Base-by-base conservation (phyloP, 306 rosid species). In the Vicia faba region DNA sequence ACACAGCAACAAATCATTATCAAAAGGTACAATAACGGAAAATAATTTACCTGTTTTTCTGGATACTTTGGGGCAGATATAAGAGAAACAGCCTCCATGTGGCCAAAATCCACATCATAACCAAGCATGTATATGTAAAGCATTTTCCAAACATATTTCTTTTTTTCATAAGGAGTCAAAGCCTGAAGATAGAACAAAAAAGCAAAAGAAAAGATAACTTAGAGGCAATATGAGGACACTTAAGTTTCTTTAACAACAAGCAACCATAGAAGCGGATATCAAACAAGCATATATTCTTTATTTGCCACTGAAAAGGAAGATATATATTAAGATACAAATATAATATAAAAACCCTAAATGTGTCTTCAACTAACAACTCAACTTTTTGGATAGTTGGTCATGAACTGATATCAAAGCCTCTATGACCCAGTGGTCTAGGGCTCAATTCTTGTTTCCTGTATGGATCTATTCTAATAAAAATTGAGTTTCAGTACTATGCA, bases 61-160 rank as follows among this genome's bases (percentile, higher is more conserved):
- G 99, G 99, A 82, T 95, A 95, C 83, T 95, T 95, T 28, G 99
- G 99, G 33, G 99, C 99, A 76, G 99, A 95, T 84, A 95, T 95
- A 74, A 95, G 86, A 70, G 99, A 95, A 58, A 95, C 99, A 11
- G 99, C 96, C 77, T 95, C 99, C 99, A 91, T 91, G 79, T 95
- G 99, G 72, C 99, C 99, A 86, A 95, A 95, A 85, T 95, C 99
- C 84, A 95, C 99, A 79, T 95, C 99, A 81, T 91, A 95, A 28
- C 99, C 99, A 77, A 95, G 88, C 99, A 95, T 95, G 66, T 79
- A 78, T 67, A 91, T 85, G 89, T 95, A 95, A 53, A 95, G 97
- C 97, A 95, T 91, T 82, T 95, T 95, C 99, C 99, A 95, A 40
- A 95, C 97, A 64, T 95, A 95, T 78, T 95, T 95, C 86, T 95